phyloP scores from a whole-genome alignment of 306 rosid species.

The Casuarina equisetifolia region DNA sequence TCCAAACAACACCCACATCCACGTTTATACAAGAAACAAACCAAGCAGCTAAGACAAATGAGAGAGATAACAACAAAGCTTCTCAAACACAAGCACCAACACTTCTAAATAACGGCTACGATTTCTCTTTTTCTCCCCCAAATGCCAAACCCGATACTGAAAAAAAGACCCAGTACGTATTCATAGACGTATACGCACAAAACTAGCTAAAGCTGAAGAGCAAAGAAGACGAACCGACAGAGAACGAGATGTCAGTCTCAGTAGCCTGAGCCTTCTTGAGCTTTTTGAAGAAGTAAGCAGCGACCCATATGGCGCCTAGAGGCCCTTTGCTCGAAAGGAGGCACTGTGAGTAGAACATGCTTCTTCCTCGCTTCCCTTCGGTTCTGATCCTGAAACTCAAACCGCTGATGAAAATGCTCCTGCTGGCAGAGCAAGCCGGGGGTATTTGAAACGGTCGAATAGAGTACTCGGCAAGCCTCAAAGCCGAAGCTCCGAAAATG shows the following conservation, averaged over 20 bases:
- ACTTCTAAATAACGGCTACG: not conserved
- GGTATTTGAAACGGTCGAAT: constrained; percentile 34
- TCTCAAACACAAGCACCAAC: too few species aligned
- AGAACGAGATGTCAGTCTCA: constrained; percentile 56
- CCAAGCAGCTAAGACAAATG: not conserved
- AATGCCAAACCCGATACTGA: not conserved
- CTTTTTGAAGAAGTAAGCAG: constrained; percentile 65
- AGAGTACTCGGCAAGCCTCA: constrained; percentile 2
- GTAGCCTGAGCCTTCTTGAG: constrained; percentile 69
- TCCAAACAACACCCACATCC: not conserved
- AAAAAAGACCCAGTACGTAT: not conserved
- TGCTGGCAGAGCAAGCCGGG: not conserved
- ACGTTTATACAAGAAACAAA: not conserved
- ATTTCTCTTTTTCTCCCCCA: not conserved
- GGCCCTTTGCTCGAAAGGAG: constrained; percentile 44
- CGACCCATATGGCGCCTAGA: constrained; percentile 60
- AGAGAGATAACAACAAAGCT: too few species aligned
- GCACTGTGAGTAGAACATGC: constrained; percentile 48
- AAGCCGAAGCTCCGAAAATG: too few species aligned
- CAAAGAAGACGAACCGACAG: constrained; percentile 55
- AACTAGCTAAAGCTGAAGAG: not conserved
- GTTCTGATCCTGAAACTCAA: constrained; percentile 5
- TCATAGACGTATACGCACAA: not conserved
- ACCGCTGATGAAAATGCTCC: not conserved
- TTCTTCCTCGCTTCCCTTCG: constrained; percentile 7